phyloP scores from a whole-genome alignment of 768 basidiomycete genomes.

The Trametes cinnabarina region DNA sequence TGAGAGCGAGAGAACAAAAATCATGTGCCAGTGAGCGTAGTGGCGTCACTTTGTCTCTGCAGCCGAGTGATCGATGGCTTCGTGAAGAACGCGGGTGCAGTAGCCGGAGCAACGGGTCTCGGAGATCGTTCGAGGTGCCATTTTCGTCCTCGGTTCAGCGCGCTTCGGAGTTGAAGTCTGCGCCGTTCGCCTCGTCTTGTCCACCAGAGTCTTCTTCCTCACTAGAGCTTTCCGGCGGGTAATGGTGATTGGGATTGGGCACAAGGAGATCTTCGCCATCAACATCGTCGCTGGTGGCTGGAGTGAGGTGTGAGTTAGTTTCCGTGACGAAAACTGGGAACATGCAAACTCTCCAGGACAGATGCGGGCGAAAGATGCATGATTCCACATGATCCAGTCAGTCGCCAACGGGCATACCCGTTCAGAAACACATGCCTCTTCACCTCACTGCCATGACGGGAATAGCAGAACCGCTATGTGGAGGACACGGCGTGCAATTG shows the following conservation, averaged over 20 bases:
- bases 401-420: not conserved
- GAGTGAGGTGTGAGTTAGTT: not conserved
- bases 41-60: not conserved
- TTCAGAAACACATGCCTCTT: not conserved
- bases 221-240: slow-evolving; percentile 12
- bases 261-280: slow-evolving; percentile 62
- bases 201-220: slow-evolving; percentile 6
- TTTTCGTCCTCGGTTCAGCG: no score
- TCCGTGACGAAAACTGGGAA: not conserved
- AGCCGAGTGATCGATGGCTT: not conserved
- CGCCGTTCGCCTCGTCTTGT: not conserved
- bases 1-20: not conserved
- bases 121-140: slow-evolving; percentile 3
- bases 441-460: not conserved
- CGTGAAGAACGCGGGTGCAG: not conserved
- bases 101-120: slow-evolving; percentile 3
- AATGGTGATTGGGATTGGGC: slow-evolving; percentile 63
- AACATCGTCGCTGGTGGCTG: slow-evolving; percentile 21
- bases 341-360: not conserved
- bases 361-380: not conserved
- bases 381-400: not conserved
- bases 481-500: not conserved
- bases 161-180: not conserved
- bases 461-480: not conserved
- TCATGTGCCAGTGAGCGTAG: slow-evolving; percentile 1